Evolutionary conservation across 2,329 filamentous ascomycete species (phyloP), one percentile per base, ranked within the genome.

Genomic region (Chaetomium strumarium): DNA sequence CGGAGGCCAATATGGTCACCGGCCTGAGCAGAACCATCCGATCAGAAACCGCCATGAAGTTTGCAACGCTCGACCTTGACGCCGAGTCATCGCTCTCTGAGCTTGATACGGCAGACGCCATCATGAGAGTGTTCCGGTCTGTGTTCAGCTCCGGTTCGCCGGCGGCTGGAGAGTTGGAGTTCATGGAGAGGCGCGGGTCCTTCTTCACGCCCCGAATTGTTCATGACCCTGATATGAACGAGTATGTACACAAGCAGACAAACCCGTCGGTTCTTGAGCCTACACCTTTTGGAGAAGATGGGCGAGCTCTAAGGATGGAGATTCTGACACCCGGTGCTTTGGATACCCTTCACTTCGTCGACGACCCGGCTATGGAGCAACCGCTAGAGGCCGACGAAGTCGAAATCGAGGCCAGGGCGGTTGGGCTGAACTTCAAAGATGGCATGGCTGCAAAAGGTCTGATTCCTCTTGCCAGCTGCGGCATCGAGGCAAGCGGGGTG

Each of bases 341-440:
- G 4, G 71, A 74, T 51, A 69, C 67, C 0, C 48, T 72, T 1
- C 71, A 72, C 58, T 75, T 69, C 43, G 56, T 69, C 47, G 68
- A 71, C 38, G 70, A 73, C 24, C 58, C 64, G n/a, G 30, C 52
- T 0, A 58, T 61, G 14, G 60, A 51, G 2, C 44, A 58, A 9
- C 62, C 67, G 11, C 55, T 73, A 16, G 63, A 58, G 0, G 63
- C 60, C 0, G 63, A 70, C n/a, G 64, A 74, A 34, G 58, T 75
- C 5, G 72, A 75, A 57, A 68, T 75, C 46, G 67, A 71, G 29
- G 67, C 75, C n/a, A 67, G 66, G 31, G 70, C 70, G 6, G 65
- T 70, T 0, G 72, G 73, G 0, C 62, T 78, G 52, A 78, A 75
- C 60, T 73, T 72, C 56, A 68, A 68, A 31, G 76, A 80, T 55